phyloP scores from a whole-genome alignment of 129 eudicot genomes.

The Flaveria trinervia region DNA sequence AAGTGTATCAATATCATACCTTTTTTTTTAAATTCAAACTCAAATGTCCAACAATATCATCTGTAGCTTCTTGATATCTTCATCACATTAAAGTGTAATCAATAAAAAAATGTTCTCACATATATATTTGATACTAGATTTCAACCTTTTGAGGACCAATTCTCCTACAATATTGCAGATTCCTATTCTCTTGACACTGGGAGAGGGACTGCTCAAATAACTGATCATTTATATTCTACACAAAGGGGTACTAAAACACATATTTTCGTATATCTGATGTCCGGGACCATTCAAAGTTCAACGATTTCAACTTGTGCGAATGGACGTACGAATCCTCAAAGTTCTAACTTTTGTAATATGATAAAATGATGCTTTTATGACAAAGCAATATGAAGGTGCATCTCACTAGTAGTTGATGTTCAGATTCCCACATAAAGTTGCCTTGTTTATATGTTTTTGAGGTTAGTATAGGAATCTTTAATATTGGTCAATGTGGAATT shows the following conservation, averaged over 20 bases:
- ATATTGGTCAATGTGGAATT: not conserved
- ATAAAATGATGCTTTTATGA: conserved; percentile 28
- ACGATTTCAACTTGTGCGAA: conserved; percentile 37
- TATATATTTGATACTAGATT: not conserved
- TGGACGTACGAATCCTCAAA: conserved; percentile 45
- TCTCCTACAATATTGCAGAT: conserved; percentile 28
- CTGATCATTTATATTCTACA: not conserved
- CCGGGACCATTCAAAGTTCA: conserved; percentile 37
- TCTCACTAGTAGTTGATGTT: conserved; percentile 16
- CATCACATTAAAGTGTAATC: too few species aligned
- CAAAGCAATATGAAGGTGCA: conserved; percentile 26
- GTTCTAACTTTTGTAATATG: conserved; percentile 13
- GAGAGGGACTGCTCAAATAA: conserved; percentile 14
- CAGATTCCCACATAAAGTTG: too few species aligned
- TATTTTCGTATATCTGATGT: conserved; percentile 22
- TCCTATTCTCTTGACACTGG: conserved; percentile 19
- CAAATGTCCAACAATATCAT: too few species aligned
- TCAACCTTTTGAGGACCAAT: conserved; percentile 24
- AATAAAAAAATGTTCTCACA: not conserved
- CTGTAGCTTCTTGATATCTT: too few species aligned
- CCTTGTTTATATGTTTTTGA: too few species aligned
- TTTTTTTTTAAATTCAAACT: too few species aligned
- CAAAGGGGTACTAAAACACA: conserved; percentile 2
- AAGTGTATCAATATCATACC: too few species aligned
- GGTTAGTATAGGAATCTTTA: too few species aligned